phyloP scores from a whole-genome alignment of 2,329 filamentous ascomycete species.

The Clonostachys chloroleuca region DNA sequence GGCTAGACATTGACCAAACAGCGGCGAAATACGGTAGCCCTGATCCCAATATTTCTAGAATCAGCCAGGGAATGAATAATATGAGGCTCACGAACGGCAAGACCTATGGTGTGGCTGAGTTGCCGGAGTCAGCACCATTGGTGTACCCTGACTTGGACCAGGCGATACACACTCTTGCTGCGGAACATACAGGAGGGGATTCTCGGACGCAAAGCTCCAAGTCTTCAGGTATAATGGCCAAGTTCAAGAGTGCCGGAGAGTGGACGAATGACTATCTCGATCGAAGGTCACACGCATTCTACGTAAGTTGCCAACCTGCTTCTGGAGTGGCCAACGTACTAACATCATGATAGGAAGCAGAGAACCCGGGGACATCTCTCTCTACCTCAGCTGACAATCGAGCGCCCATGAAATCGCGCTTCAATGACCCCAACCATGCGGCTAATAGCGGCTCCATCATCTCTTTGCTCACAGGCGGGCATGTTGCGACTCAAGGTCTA shows the following conservation, averaged over 20 bases:
- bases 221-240: constrained; percentile 1
- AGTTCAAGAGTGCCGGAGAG: constrained; percentile 20
- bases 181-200: too few species aligned
- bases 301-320: constrained; percentile 18
- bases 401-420: constrained; percentile 36
- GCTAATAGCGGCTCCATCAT: constrained; percentile 42
- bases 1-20: neutral
- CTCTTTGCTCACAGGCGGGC: constrained; percentile 38
- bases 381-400: constrained; percentile 17
- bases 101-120: constrained; percentile 26
- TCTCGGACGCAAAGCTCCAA: too few species aligned
- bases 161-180: too few species aligned
- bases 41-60: constrained; percentile 6
- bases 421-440: constrained; percentile 45
- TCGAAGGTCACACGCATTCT: constrained; percentile 37
- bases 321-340: too few species aligned
- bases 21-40: neutral
- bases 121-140: constrained; percentile 29
- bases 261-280: constrained; percentile 43
- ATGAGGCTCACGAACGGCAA: constrained; percentile 24
- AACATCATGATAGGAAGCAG: constrained; percentile 12
- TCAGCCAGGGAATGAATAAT: constrained; percentile 11
- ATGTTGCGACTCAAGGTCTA: constrained; percentile 9
- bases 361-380: constrained; percentile 34
- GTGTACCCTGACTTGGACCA: constrained; percentile 25